phyloP scores from a whole-genome alignment of 495 filamentous ascomycete species.

The Penicillium pancosmium region DNA sequence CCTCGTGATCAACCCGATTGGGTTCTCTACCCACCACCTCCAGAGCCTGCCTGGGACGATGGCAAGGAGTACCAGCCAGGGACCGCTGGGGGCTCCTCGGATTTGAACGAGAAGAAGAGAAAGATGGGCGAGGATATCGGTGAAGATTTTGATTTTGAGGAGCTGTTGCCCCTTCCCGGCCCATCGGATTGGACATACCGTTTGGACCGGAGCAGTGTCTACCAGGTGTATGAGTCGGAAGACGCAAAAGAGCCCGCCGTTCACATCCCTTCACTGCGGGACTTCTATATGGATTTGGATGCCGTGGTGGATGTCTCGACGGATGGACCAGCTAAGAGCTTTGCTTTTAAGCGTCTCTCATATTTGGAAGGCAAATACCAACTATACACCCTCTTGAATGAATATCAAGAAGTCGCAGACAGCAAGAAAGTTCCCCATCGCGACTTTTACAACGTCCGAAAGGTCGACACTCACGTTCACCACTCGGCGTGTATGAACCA shows the following conservation, averaged over 20 bases:
- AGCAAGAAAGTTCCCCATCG: slow-evolving; percentile 95
- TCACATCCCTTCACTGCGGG: slow-evolving; percentile 81
- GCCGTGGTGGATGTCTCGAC: slow-evolving; percentile 80
- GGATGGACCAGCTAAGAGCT: slow-evolving; percentile 95
- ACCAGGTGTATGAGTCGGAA: slow-evolving; percentile 78
- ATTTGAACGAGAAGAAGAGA: slow-evolving; percentile 50
- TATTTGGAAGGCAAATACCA: slow-evolving; percentile 97
- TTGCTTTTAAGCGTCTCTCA: slow-evolving; percentile 90
- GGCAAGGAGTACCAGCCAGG: slow-evolving; percentile 53
- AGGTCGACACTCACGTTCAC: slow-evolving; percentile 98
- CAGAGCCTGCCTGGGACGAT: slow-evolving; percentile 86
- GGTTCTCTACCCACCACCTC: slow-evolving; percentile 88
- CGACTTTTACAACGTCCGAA: slow-evolving; percentile 98
- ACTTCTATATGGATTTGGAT: slow-evolving; percentile 96
- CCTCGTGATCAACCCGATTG: slow-evolving; percentile 83
- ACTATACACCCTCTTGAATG: slow-evolving; percentile 86
- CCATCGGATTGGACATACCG: slow-evolving; percentile 68
- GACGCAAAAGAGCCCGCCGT: slow-evolving; percentile 69
- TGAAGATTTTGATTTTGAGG: slow-evolving; percentile 82
- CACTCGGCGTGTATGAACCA: slow-evolving; percentile 99
- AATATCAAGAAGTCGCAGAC: slow-evolving; percentile 97
- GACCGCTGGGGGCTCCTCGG: slow-evolving; percentile 22
- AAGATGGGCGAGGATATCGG: slow-evolving; percentile 93
- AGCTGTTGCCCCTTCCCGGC: slow-evolving; percentile 70
- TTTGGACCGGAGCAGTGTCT: slow-evolving; percentile 83